Base-by-base conservation (phyloP, 768 basidiomycete genomes). In the Trametes elegans region DNA sequence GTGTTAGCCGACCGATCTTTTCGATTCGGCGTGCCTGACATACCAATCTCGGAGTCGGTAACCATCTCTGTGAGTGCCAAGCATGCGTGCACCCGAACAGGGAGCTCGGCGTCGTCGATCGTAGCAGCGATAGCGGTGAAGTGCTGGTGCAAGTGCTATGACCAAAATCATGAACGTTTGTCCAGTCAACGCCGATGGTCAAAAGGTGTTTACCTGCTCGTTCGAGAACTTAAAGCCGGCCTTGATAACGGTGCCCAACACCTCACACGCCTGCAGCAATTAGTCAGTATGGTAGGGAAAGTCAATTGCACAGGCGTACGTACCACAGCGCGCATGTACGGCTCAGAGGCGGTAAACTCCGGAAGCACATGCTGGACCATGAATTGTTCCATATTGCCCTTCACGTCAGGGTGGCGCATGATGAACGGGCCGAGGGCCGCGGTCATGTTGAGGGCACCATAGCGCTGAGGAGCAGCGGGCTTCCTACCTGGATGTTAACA, bases 381-480 rank as follows among this genome's bases (percentile, higher is more conserved):
- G 69, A 95, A 92, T 23, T 81, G 76, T 68, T 93, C 90, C 80
- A 95, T 86, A 58, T 79, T 83, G 49, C 73, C 73, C 63, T 83
- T 86, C 56, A 93, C 87, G 29, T 89, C 84, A 8, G 90, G 89
- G 66, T 93, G 90, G 49, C 83, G 82, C 83, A 93, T 87, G 62
- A 93, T 87, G 73, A 87, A 85, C 0, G 83, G 81, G 0, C 84
- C 85, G 3, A 95, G 78, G 0, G 84, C 83, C 26, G 85, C 79
- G 10, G 84, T 84, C 80, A 94, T 90, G 63, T 89, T 90, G 32
- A 96, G 75, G 2, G 89, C 93, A 41, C 92, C 93, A 63, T 88
- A 95, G 41, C 84, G 82, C 59, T 94, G 85, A 21, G 80, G 71
- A 5, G 88, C 68, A 1, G 80, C 56, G 2, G 84, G 76, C 41